A percentile compares a stretch with the other conserved stretches of the same genome.
phyloP scores from a whole-genome alignment of 257 asterid genomes.

The Salvia rosmarinus region DNA sequence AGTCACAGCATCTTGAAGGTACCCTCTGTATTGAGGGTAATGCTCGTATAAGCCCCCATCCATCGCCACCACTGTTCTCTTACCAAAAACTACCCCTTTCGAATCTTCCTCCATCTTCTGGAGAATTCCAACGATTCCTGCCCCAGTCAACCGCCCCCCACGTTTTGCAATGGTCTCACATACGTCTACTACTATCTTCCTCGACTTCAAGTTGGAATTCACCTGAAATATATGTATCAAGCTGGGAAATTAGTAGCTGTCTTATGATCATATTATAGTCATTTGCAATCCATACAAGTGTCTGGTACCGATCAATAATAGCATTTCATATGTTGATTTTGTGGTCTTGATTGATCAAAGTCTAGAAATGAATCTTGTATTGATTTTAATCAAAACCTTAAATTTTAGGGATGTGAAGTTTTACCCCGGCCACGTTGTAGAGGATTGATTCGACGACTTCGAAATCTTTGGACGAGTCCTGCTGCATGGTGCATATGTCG shows the following conservation, averaged over 20 bases:
- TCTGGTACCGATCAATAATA: background rate
- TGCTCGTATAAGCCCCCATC: conserved; percentile 86
- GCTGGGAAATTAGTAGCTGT: background rate
- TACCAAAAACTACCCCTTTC: conserved; percentile 56
- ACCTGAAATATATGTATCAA: conserved; percentile 43
- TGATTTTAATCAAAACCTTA: background rate
- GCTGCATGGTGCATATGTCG: conserved; percentile 73
- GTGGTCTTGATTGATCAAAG: background rate
- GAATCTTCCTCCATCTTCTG: conserved; percentile 76
- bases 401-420: background rate
- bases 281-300: background rate
- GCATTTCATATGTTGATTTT: background rate
- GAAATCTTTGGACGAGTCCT: conserved; percentile 67
- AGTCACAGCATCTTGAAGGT: conserved; percentile 62
- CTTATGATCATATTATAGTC: too few species aligned
- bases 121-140: conserved; percentile 81
- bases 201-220: conserved; percentile 39
- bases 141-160: conserved; percentile 81
- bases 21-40: conserved; percentile 63
- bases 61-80: conserved; percentile 82
- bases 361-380: too few species aligned
- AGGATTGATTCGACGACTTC: conserved; percentile 67
- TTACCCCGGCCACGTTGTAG: conserved; percentile 61
- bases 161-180: conserved; percentile 68
- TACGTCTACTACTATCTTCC: conserved; percentile 55